These are phyloP conservation scores for Barnettozyma salicaria DNA, from an alignment of 805 yeast species.

Conservation along the genomic window DNA sequence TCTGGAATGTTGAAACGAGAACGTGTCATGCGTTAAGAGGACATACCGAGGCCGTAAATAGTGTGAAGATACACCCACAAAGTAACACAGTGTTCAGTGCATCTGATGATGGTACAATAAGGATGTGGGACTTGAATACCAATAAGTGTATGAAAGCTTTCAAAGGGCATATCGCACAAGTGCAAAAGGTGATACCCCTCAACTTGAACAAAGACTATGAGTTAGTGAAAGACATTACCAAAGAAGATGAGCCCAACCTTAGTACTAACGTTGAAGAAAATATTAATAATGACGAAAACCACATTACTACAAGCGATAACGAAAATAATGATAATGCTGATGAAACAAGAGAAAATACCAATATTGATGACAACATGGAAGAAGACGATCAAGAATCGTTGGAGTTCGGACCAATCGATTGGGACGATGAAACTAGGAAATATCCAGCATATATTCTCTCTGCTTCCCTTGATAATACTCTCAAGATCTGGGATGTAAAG, in stretches of 20 bases:
- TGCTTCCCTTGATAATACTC: constrained; percentile 87
- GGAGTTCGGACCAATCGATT: constrained; percentile 25
- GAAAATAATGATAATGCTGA: constrained; percentile 12
- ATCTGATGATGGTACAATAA: constrained; percentile 84
- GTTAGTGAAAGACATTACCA: constrained; percentile 34
- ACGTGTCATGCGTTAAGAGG: constrained; percentile 92
- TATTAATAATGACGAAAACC: constrained; percentile 20
- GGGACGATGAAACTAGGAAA: constrained; percentile 26
- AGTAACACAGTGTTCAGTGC: constrained; percentile 80
- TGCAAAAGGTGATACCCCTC: constrained; percentile 86
- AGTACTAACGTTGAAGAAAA: constrained; percentile 13
- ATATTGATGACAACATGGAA: constrained; percentile 16
- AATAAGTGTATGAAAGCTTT: constrained; percentile 75
- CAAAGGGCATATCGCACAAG: constrained; percentile 89
- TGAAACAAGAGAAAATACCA: constrained; percentile 9
- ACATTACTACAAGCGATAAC: constrained; percentile 13
- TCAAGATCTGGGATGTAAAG: constrained; percentile 84
- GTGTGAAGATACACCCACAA: constrained; percentile 78
- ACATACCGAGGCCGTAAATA: constrained; percentile 87
- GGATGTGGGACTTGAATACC: constrained; percentile 89
- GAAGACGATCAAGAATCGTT: constrained; percentile 22
- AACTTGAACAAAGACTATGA: constrained; percentile 61
- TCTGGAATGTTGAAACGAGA: constrained; percentile 94
- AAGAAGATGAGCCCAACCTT: constrained; percentile 17
- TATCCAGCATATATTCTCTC: constrained; percentile 82